Evolutionary conservation across 805 yeast species (phyloP).

Genomic region (Ogataea paradorogensis): DNA sequence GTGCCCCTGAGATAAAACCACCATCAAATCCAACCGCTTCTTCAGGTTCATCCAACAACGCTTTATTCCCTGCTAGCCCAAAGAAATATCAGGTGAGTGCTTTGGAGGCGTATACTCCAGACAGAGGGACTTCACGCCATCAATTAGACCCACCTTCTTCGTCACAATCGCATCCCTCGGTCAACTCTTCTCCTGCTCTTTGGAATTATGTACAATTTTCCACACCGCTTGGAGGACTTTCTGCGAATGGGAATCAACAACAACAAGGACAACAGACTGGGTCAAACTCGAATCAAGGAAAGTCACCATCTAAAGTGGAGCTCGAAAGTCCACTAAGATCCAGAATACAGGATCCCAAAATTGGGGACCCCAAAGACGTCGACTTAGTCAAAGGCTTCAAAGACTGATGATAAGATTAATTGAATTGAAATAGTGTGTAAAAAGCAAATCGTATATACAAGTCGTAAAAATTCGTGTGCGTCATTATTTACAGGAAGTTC

Average conservation of each 20-base stretch:
- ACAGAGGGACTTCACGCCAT: slow-evolving; percentile 42
- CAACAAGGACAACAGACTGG: slow-evolving; percentile 26
- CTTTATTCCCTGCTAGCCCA: slow-evolving; percentile 23
- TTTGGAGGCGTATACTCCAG: slow-evolving; percentile 66
- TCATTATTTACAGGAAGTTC: slow-evolving; percentile 2
- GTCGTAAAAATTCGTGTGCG: neutral
- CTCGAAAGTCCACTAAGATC: slow-evolving; percentile 31
- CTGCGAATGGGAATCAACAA: slow-evolving; percentile 17
- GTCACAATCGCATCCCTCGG: slow-evolving; percentile 40
- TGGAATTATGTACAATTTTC: slow-evolving; percentile 88
- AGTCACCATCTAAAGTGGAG: slow-evolving; percentile 21
- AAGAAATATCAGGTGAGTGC: slow-evolving; percentile 47
- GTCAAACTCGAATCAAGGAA: slow-evolving; percentile 31
- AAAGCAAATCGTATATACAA: slow-evolving; percentile 1
- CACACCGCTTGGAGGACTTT: slow-evolving; percentile 32
- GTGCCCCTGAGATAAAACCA: slow-evolving; percentile 1
- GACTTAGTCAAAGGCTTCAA: slow-evolving; percentile 48
- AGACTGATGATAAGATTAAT: slow-evolving; percentile 16
- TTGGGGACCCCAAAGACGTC: slow-evolving; percentile 45
- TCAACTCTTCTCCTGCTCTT: slow-evolving; percentile 77
- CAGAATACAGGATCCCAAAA: slow-evolving; percentile 23
- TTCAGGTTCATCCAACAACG: slow-evolving; percentile 6
- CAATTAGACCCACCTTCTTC: slow-evolving; percentile 28
- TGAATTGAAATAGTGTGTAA: neutral
- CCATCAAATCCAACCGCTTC: slow-evolving; percentile 2